phyloP scores from a whole-genome alignment of 495 filamentous ascomycete species.

The Neurospora sp. region DNA sequence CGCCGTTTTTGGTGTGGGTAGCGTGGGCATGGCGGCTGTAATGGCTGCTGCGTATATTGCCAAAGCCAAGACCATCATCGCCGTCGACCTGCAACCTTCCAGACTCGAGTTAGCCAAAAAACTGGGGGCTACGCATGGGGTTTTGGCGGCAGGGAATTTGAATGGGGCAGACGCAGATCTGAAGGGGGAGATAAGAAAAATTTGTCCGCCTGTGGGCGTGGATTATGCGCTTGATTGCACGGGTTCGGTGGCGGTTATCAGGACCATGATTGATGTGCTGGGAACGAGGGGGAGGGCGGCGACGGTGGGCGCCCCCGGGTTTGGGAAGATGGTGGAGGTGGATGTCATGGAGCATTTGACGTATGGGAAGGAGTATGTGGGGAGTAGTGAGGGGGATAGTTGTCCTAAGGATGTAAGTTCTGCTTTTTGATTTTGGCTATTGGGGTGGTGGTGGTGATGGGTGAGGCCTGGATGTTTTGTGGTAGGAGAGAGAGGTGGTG shows the following conservation, averaged over 20 bases:
- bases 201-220: constrained; percentile 21
- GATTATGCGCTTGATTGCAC: constrained; percentile 34
- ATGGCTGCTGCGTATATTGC: constrained; percentile 24
- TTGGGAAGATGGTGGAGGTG: constrained; percentile 9
- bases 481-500: not conserved
- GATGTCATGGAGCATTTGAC: constrained; percentile 20
- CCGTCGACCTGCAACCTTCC: constrained; percentile 52
- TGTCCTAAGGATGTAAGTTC: constrained; percentile 2
- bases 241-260: constrained; percentile 23
- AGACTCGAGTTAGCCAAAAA: constrained; percentile 50
- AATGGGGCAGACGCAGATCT: constrained; percentile 7
- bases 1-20: constrained; percentile 64
- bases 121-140: constrained; percentile 43
- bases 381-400: constrained; percentile 20
- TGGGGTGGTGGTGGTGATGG: not conserved
- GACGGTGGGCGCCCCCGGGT: constrained; percentile 34
- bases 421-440: no score
- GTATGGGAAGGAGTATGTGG: constrained; percentile 24
- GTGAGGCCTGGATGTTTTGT: not conserved
- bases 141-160: constrained; percentile 8
- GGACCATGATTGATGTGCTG: constrained; percentile 23
- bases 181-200: constrained; percentile 12
- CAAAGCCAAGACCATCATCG: constrained; percentile 34
- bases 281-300: constrained; percentile 28
- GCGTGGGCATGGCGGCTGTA: constrained; percentile 58